These are phyloP conservation scores for Cladosporium sp. DNA, from an alignment of 2,329 filamentous ascomycete species.

Conservation along the genomic window DNA sequence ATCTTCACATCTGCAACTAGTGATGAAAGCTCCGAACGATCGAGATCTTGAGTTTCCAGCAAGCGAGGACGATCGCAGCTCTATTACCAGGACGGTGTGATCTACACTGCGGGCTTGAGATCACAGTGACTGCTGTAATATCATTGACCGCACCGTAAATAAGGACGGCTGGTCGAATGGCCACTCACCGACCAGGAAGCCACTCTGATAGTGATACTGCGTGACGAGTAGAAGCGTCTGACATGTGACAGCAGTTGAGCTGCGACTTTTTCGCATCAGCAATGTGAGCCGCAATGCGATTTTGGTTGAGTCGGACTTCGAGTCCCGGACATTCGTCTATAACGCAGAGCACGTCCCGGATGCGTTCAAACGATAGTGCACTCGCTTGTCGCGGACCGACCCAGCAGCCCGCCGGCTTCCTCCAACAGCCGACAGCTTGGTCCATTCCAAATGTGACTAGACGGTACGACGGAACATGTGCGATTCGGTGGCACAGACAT, in stretches of 20 bases:
- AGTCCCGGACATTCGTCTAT: constrained; percentile 8
- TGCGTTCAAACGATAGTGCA: constrained; percentile 4
- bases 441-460: not conserved
- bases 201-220: not conserved
- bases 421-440: not conserved
- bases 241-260: constrained; percentile 19
- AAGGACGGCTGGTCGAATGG: not conserved
- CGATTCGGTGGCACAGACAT: constrained; percentile 9
- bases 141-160: not conserved
- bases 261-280: constrained; percentile 6
- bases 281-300: not conserved
- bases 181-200: not conserved
- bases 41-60: constrained; percentile 7
- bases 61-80: constrained; percentile 9
- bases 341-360: constrained; percentile 11
- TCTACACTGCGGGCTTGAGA: constrained; percentile 1
- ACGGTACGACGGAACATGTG: constrained; percentile 1
- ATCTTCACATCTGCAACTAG: constrained; percentile 16
- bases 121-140: not conserved
- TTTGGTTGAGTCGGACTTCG: constrained; percentile 10
- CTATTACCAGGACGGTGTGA: not conserved
- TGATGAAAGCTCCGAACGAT: constrained; percentile 1
- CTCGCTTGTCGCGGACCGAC: not conserved
- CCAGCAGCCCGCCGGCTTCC: not conserved
- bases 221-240: not conserved